A percentile compares a stretch with the other conserved stretches of the same genome.
These are phyloP conservation scores for Cadophora sp. DNA, from an alignment of 2,329 filamentous ascomycete species.

Conservation along the genomic window DNA sequence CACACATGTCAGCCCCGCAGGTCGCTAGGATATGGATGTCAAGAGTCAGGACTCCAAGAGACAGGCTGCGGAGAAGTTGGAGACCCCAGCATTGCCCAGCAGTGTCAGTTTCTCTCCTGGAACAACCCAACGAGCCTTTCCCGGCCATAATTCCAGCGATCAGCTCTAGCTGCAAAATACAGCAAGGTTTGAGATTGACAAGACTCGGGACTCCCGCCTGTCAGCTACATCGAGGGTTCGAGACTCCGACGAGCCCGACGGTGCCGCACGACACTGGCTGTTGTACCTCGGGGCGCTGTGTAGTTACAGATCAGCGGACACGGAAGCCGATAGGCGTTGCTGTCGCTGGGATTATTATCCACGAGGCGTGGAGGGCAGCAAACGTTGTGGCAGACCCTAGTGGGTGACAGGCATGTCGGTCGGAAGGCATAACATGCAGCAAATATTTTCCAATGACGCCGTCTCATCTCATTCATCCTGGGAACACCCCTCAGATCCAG, in stretches of 20 bases:
- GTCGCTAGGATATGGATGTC: not conserved
- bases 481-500: conserved; percentile 14
- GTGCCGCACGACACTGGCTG: conserved; percentile 8
- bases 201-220: conserved; percentile 12
- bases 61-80: not conserved
- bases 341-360: conserved; percentile 14
- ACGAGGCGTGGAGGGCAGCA: conserved; percentile 4
- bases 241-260: not conserved
- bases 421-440: conserved; percentile 19
- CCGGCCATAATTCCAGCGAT: not conserved
- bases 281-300: not conserved
- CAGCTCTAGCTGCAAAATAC: not conserved
- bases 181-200: conserved; percentile 13
- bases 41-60: not conserved
- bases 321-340: not conserved
- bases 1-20: not conserved
- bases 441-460: conserved; percentile 14
- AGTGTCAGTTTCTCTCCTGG: not conserved
- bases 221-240: conserved; percentile 15
- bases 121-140: not conserved
- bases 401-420: conserved; percentile 13
- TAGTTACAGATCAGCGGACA: conserved; percentile 1
- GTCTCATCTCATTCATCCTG: conserved; percentile 17
- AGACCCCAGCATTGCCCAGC: not conserved
- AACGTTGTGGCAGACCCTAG: conserved; percentile 2